These are phyloP conservation scores for Drechslerella coelobrocha DNA, from an alignment of 2,329 filamentous ascomycete species.

Conservation along the genomic window DNA sequence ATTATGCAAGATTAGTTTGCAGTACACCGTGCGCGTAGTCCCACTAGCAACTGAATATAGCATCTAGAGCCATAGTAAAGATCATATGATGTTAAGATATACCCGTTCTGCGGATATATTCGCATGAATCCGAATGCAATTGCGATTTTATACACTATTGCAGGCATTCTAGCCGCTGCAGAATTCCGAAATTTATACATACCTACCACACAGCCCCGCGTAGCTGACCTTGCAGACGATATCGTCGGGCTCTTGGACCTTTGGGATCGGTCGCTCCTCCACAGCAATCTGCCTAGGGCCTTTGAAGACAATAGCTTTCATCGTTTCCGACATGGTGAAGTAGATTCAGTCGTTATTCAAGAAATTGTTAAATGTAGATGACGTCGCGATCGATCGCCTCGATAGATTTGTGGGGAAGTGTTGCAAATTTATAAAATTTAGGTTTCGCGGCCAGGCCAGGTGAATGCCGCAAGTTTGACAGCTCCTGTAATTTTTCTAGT, in stretches of 20 bases:
- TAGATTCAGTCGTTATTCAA: background rate
- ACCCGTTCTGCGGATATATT: too few relatives aligned
- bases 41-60: background rate
- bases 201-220: slow-evolving; percentile 88
- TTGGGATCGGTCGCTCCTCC: slow-evolving; percentile 79
- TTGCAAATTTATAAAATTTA: background rate
- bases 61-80: background rate
- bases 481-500: too few relatives aligned
- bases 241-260: slow-evolving; percentile 73
- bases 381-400: too few relatives aligned
- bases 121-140: too few relatives aligned
- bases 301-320: slow-evolving; percentile 90
- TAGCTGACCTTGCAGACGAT: slow-evolving; percentile 83
- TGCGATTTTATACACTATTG: background rate
- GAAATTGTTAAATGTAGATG: too few relatives aligned
- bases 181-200: slow-evolving; percentile 57
- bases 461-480: too few relatives aligned
- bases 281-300: slow-evolving; percentile 76
- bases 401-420: too few relatives aligned
- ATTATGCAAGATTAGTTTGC: background rate
- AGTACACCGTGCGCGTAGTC: background rate
- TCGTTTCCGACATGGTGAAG: slow-evolving; percentile 61
- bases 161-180: background rate
- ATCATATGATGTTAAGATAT: too few relatives aligned
- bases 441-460: background rate